These are phyloP conservation scores for Neurospora intermedia DNA, from an alignment of 495 filamentous ascomycete species.

Conservation along the genomic window DNA sequence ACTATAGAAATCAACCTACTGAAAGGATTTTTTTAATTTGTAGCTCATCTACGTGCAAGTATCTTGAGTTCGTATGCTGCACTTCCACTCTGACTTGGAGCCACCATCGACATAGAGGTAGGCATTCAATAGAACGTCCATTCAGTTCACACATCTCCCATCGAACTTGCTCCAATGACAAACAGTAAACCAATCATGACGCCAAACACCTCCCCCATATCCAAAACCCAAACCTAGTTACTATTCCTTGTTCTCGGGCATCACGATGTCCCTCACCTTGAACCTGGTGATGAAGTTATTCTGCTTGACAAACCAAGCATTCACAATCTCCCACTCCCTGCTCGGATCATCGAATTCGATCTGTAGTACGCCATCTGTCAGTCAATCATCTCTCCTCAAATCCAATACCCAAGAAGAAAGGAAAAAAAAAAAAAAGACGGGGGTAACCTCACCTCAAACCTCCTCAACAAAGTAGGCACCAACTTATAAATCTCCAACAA, in stretches of 20 bases:
- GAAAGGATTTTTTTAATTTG: neutral
- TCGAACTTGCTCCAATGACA: neutral
- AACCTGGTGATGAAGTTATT: constrained; percentile 52
- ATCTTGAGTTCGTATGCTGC: neutral
- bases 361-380: constrained; percentile 20
- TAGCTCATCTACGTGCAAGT: neutral
- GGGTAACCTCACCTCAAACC: constrained; percentile 46
- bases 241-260: constrained; percentile 14
- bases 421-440: neutral
- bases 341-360: constrained; percentile 46
- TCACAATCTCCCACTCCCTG: constrained; percentile 54
- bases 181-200: neutral
- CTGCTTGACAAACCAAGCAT: constrained; percentile 68
- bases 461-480: constrained; percentile 58
- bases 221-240: neutral
- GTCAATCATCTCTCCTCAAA: neutral
- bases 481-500: constrained; percentile 73
- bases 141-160: neutral
- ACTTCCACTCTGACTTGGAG: neutral
- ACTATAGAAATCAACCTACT: neutral
- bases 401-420: neutral
- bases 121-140: neutral
- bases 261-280: constrained; percentile 32
- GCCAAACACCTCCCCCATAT: neutral
- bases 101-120: neutral